These are phyloP conservation scores for Backusella morwellensis DNA, from an alignment of 192 early-diverging fungal species.

Conservation along the genomic window DNA sequence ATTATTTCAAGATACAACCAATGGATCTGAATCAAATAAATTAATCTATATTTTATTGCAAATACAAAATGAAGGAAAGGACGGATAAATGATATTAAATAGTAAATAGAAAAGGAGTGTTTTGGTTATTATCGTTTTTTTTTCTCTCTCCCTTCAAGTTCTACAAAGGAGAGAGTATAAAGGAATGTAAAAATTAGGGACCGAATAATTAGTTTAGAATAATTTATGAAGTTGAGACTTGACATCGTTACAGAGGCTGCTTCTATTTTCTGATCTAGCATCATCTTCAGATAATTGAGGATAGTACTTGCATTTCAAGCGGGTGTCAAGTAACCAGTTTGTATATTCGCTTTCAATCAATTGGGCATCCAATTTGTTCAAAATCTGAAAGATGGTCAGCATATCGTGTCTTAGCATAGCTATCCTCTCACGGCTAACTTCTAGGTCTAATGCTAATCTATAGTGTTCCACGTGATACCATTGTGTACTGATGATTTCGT, in stretches of 20 bases:
- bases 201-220: not conserved
- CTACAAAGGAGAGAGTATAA: not conserved
- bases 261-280: not conserved
- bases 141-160: not conserved
- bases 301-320: conserved; percentile 26
- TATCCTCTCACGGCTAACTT: conserved; percentile 41
- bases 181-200: not conserved
- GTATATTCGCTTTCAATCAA: conserved; percentile 50
- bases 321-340: conserved; percentile 53
- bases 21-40: not conserved
- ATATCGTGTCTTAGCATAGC: conserved; percentile 50
- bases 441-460: conserved; percentile 41
- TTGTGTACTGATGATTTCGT: not conserved
- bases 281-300: not conserved
- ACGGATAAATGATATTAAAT: not conserved
- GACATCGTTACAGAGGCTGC: conserved; percentile 1
- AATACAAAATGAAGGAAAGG: not conserved
- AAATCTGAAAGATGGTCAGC: conserved; percentile 40
- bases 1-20: too few relatives aligned
- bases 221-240: not conserved
- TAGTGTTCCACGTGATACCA: conserved; percentile 37
- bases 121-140: not conserved
- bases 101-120: not conserved
- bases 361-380: conserved; percentile 45
- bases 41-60: not conserved